Percentiles rank a stretch among this genome's conserved stretches.
Conservation (phyloP, 169 alveolate genomes). For the Plasmodium billcollinsi region DNA sequence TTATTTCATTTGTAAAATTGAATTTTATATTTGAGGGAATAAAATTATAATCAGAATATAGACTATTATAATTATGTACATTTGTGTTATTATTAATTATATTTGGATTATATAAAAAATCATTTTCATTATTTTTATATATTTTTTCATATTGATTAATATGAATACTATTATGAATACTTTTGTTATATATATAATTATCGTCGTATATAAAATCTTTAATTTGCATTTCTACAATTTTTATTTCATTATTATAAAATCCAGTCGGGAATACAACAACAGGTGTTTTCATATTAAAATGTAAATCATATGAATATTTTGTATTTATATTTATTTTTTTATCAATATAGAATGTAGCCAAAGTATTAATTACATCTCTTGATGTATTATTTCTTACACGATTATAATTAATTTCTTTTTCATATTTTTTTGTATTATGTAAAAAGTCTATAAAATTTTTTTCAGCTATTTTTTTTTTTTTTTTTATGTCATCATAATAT, state of each 20-base stretch:
- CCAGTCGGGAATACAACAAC: constrained; percentile 66
- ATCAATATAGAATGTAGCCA: constrained; percentile 53
- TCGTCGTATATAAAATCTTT: constrained; percentile 42
- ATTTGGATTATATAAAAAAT: not conserved
- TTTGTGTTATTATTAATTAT: no score
- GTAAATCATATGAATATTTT: constrained; percentile 45
- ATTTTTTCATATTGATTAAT: not conserved
- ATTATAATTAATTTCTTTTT: constrained; percentile 25
- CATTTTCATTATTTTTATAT: not conserved
- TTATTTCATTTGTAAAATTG: constrained; percentile 14
- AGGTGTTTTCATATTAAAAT: constrained; percentile 21
- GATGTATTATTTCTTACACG: constrained; percentile 19
- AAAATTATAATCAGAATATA: not conserved
- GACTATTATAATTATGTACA: not conserved
- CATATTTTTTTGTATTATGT: constrained; percentile 11
- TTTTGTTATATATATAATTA: not conserved
- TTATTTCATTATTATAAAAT: constrained; percentile 45
- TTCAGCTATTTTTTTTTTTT: constrained; percentile 8
- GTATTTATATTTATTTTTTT: constrained; percentile 14
- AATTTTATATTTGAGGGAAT: constrained; percentile 26
- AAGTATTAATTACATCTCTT: constrained; percentile 34
- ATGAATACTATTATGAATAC: not conserved
- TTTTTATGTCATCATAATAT: not conserved
- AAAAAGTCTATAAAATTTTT: constrained; percentile 3
- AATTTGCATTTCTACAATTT: constrained; percentile 30